These are phyloP conservation scores for Globisporangium megalacanthum DNA, from an alignment of 352 stramenopile genomes.

Conservation along the genomic window DNA sequence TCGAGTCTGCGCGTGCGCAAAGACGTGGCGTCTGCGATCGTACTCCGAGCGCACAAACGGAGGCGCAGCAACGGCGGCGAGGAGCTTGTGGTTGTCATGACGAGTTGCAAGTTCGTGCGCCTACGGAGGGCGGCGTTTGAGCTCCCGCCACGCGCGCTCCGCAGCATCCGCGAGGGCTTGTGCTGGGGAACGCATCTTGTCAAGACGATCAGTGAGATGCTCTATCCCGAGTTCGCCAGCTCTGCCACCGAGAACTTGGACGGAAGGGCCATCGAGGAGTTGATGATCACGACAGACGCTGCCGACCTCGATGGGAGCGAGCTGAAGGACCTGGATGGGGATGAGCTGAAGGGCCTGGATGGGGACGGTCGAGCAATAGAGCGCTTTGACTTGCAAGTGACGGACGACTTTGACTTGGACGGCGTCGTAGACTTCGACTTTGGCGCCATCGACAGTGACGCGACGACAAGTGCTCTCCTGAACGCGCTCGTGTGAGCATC, in stretches of 20 bases:
- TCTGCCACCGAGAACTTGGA: neutral
- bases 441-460: neutral
- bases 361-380: neutral
- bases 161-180: constrained; percentile 1
- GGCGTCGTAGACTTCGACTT: neutral
- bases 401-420: neutral
- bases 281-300: neutral
- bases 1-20: constrained; percentile 19
- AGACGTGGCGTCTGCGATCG: constrained; percentile 15
- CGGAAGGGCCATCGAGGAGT: neutral
- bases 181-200: constrained; percentile 3
- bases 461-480: neutral
- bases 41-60: neutral
- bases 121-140: constrained; percentile 1
- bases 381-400: neutral
- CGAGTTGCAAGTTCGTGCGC: constrained; percentile 1
- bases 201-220: constrained; percentile 7
- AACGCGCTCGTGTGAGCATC: constrained; percentile 1
- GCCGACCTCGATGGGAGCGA: neutral
- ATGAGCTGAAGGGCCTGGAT: neutral
- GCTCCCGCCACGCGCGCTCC: neutral
- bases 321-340: neutral
- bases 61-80: neutral
- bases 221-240: constrained; percentile 4
- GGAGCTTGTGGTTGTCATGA: constrained; percentile 5